phyloP scores from a whole-genome alignment of 2,329 filamentous ascomycete species.

The Aspergillus vadensis region DNA sequence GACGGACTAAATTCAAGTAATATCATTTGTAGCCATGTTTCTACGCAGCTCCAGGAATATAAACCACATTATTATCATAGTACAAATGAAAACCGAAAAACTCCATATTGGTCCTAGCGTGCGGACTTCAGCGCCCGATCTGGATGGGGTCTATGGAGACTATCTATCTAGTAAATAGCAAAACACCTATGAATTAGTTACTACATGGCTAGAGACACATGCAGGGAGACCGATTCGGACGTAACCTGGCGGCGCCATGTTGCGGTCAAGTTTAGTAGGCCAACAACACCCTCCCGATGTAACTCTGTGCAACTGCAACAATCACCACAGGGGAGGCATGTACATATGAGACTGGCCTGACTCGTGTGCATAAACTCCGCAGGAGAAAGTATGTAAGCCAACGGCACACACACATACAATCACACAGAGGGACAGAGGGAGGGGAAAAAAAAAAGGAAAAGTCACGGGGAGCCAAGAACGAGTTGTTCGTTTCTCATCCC shows the following conservation, averaged over 20 bases:
- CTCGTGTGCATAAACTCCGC: neutral
- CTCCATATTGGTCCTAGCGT: neutral
- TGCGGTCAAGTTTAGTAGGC: conserved; percentile 5
- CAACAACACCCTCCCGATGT: neutral
- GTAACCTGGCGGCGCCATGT: neutral
- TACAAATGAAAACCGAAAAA: neutral
- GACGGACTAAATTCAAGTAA: too few species aligned
- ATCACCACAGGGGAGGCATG: neutral
- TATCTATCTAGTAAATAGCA: neutral
- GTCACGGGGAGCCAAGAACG: neutral
- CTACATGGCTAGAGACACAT: neutral
- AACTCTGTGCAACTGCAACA: neutral
- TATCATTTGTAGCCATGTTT: neutral
- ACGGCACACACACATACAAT: neutral
- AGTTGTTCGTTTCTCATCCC: neutral
- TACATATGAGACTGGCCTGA: neutral
- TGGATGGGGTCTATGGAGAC: neutral
- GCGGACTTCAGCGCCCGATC: neutral
- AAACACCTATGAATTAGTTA: too few species aligned
- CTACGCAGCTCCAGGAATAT: neutral
- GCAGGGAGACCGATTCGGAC: neutral
- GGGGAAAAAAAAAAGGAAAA: neutral
- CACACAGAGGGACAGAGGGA: neutral
- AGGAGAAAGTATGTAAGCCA: too few species aligned
- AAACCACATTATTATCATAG: neutral